A percentile compares a stretch with the other conserved stretches of the same genome.
These are phyloP conservation scores for Chlamydomonas incerta DNA, from an alignment of 139 green algal genomes.

Conservation along the genomic window DNA sequence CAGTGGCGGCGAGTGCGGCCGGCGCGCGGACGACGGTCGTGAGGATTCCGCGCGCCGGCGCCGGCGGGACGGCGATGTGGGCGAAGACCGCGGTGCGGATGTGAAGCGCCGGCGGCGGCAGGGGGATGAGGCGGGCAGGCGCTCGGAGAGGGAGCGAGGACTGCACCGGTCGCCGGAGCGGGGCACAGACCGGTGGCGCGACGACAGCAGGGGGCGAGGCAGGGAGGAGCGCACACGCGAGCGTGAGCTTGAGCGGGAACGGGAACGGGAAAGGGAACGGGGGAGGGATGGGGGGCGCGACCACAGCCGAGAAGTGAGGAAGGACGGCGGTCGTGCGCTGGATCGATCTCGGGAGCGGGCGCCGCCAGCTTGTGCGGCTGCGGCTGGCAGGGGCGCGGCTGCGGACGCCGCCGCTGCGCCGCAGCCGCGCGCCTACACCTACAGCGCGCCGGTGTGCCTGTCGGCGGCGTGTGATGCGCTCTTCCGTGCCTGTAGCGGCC, in stretches of 20 bases:
- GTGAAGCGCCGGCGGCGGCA: neutral
- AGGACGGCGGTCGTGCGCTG: too few relatives aligned
- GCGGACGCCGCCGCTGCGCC: neutral
- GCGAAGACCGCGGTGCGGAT: neutral
- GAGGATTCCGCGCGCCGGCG: neutral
- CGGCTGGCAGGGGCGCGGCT: too few relatives aligned
- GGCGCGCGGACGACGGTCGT: too few relatives aligned
- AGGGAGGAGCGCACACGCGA: neutral
- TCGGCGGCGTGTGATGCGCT: neutral
- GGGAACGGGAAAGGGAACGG: too few relatives aligned
- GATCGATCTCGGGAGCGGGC: too few relatives aligned
- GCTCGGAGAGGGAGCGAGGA: neutral
- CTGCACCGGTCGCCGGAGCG: neutral
- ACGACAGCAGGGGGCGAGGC: neutral
- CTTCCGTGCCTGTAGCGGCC: neutral
- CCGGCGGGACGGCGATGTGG: neutral
- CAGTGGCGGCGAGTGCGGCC: too few relatives aligned
- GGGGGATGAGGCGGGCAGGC: neutral
- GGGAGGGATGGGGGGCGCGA: too few relatives aligned
- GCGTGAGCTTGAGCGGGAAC: neutral
- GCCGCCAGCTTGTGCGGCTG: too few relatives aligned
- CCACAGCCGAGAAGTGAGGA: too few relatives aligned
- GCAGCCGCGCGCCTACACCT: neutral
- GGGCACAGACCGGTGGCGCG: neutral
- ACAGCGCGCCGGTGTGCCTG: neutral